phyloP scores from a whole-genome alignment of 495 filamentous ascomycete species.

The Trichoderma virens region DNA sequence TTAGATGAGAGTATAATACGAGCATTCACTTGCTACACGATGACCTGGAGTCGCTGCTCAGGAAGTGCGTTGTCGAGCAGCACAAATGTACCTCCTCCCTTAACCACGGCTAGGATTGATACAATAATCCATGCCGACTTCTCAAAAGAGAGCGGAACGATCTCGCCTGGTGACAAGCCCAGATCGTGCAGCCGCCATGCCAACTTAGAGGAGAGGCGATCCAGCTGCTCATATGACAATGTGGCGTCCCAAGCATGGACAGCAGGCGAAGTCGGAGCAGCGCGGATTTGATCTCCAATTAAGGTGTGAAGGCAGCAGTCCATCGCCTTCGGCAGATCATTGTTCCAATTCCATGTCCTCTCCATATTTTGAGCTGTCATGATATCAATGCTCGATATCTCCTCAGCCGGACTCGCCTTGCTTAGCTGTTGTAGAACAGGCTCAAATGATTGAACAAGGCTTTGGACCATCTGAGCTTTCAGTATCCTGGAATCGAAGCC shows the following conservation, averaged over 20 bases:
- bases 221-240: neutral
- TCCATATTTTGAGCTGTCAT: neutral
- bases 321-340: neutral
- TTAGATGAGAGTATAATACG: neutral
- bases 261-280: neutral
- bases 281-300: neutral
- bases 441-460: neutral
- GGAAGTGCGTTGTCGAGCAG: neutral
- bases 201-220: neutral
- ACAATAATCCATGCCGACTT: neutral
- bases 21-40: neutral
- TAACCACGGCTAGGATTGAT: neutral
- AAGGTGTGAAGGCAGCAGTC: neutral
- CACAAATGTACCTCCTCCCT: neutral
- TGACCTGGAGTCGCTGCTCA: neutral
- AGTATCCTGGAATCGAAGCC: neutral
- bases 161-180: neutral
- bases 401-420: no score
- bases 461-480: neutral
- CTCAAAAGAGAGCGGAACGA: slow-evolving; percentile 3
- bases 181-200: neutral
- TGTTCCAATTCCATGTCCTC: neutral
- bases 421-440: neutral
- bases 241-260: neutral
- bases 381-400: neutral